Evolutionary conservation across 768 basidiomycete genomes (phyloP), one percentile per base, ranked within the genome.

Genomic region (Suillus ampliporus): DNA sequence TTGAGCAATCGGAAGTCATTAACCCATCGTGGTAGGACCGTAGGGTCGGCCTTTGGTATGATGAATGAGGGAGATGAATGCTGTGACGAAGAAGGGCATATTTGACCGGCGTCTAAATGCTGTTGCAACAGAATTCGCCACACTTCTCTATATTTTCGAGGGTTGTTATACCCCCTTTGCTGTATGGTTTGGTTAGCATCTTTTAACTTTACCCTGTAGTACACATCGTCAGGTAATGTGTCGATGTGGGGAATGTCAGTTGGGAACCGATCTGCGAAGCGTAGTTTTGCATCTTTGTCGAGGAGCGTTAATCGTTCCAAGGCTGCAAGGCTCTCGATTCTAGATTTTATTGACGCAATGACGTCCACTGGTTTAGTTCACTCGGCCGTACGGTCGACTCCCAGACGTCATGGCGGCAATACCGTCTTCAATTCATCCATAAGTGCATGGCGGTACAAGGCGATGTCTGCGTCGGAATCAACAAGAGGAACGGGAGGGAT

Each of bases 11-110:
- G 61, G 48, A 71, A 77, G 17, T 78, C 67, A 40, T 79, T 77
- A 0, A 76, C 69, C 76, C 71, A 75, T 0, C 64, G 62, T 0
- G 74, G 77, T 0, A 74, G 56, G 0, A 62, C 71, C 0, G 54
- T 62, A 0, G 69, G 71, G 35, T 80, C 76, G 0, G 72, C 47
- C 53, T 78, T 80, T 0, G 75, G 78, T 4, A 82, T 75, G 1
- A 82, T 69, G 60, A 82, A 83, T 0, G 73, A 3, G 0, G 78
- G 80, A n/a, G n/a, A n/a, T n/a, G n/a, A n/a, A n/a, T n/a, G n/a
- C n/a, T n/a, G n/a, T n/a, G n/a, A n/a, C n/a, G n/a, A n/a, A n/a
- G n/a, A n/a, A n/a, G n/a, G n/a, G n/a, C n/a, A n/a, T n/a, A n/a
- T n/a, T n/a, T n/a, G n/a, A n/a, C n/a, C n/a, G n/a, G n/a, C n/a